Conservation (phyloP, 305 asterid genomes). For the Fraxinus dipetala region DNA sequence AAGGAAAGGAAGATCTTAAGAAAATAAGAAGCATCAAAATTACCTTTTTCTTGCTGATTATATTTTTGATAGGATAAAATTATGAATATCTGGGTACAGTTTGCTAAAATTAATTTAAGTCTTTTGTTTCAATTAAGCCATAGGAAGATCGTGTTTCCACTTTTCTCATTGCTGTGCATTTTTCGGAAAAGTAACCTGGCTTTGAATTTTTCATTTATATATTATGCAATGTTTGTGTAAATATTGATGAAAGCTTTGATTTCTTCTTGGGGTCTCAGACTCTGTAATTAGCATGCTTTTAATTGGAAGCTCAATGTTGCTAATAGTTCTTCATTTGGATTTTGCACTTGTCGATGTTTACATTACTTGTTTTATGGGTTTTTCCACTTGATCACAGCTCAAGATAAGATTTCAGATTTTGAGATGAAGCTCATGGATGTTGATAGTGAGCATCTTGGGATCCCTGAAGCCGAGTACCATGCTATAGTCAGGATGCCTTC, state of each 20-base stretch:
- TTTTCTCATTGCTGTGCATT: not conserved
- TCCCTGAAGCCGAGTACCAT: constrained; percentile 87
- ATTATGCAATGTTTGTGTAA: not conserved
- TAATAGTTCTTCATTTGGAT: not conserved
- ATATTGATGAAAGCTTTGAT: not conserved
- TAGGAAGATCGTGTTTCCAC: not conserved
- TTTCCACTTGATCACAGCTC: constrained; percentile 41
- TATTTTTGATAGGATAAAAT: not conserved
- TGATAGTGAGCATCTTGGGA: constrained; percentile 89
- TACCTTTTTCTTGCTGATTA: not conserved
- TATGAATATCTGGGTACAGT: not conserved
- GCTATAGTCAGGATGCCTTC: constrained; percentile 96
- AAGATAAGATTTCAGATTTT: constrained; percentile 88
- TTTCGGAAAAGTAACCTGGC: not conserved
- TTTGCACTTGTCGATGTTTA: not conserved
- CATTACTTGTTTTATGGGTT: not conserved
- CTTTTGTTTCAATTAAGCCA: not conserved
- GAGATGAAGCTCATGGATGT: constrained; percentile 96
- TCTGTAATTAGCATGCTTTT: not conserved
- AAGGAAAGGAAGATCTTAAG: not conserved
- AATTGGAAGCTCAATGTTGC: not conserved
- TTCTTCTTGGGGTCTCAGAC: not conserved
- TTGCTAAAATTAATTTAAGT: not conserved
- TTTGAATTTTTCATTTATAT: not conserved
- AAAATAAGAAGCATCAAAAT: not conserved